phyloP scores from a whole-genome alignment of 352 stramenopile genomes.

The Thalassiosira ordinaria region DNA sequence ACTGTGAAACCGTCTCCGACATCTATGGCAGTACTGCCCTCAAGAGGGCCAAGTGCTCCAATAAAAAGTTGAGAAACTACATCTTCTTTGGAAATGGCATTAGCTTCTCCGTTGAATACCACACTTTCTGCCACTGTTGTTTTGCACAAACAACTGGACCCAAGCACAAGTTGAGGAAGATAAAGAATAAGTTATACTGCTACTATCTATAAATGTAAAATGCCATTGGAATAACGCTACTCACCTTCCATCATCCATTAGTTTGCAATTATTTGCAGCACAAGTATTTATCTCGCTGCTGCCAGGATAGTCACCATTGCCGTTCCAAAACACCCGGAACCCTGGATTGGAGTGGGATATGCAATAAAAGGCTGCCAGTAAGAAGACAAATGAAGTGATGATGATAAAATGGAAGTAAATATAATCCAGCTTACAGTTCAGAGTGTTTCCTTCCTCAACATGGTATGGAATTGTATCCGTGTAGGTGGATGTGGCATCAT shows the following conservation, averaged over 20 bases:
- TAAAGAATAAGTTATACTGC: neutral
- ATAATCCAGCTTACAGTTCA: constrained; percentile 62
- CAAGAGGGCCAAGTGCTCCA: constrained; percentile 32
- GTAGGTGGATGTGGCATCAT: constrained; percentile 43
- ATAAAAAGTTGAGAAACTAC: constrained; percentile 57
- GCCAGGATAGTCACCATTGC: constrained; percentile 49
- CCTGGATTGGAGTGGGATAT: constrained; percentile 14
- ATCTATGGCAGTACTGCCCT: constrained; percentile 27
- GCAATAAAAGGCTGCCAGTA: too few relatives aligned
- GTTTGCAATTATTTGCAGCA: constrained; percentile 46
- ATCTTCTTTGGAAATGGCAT: constrained; percentile 38
- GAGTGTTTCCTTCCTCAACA: constrained; percentile 53
- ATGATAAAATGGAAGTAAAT: too few relatives aligned
- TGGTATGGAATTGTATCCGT: constrained; percentile 43
- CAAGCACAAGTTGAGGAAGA: neutral
- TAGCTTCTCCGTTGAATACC: constrained; percentile 52
- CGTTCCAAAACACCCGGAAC: constrained; percentile 61
- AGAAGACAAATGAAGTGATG: too few relatives aligned
- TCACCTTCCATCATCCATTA: constrained; percentile 41
- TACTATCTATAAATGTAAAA: too few relatives aligned
- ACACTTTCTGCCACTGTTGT: constrained; percentile 49
- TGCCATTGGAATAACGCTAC: too few relatives aligned
- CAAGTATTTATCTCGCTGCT: constrained; percentile 44
- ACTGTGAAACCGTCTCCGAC: constrained; percentile 39
- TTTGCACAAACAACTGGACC: constrained; percentile 59